phyloP scores from a whole-genome alignment of 176 grass and related monocot genomes.

The Oryza coarctata region DNA sequence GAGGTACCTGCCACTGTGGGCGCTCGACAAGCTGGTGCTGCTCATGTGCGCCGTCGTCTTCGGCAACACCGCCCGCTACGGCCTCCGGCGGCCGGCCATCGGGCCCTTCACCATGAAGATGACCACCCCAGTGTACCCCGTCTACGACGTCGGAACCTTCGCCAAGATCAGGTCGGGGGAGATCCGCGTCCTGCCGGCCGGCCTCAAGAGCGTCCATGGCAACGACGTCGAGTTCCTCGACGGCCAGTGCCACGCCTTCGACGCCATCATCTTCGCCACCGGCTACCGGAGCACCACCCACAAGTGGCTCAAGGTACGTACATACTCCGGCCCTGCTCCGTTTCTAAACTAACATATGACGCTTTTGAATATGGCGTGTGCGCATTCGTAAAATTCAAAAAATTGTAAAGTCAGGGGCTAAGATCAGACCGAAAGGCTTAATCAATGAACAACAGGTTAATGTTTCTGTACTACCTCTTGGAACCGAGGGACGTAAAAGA shows the following conservation, averaged over 20 bases:
- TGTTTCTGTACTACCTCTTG: no score
- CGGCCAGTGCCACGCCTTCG: constrained; percentile 50
- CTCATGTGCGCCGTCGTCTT: constrained; percentile 52
- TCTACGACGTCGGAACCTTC: constrained; percentile 63
- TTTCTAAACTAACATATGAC: no score
- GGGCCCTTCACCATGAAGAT: constrained; percentile 68
- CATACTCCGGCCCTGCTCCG: no score
- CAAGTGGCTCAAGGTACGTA: constrained; percentile 65
- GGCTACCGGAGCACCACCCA: constrained; percentile 60
- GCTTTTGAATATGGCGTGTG: no score
- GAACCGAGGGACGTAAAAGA: no score
- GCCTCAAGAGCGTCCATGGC: constrained; percentile 30
- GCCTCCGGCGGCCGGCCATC: constrained; percentile 49
- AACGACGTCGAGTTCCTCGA: constrained; percentile 56
- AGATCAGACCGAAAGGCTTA: no score
- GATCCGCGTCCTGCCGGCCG: constrained; percentile 43
- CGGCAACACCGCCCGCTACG: constrained; percentile 59
- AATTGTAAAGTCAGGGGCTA: no score
- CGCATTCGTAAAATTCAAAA: no score
- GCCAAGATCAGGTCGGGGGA: constrained; percentile 58
- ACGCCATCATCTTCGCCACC: constrained; percentile 75
- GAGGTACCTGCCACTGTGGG: constrained; percentile 37
- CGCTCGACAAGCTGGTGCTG: constrained; percentile 53
- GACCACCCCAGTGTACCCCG: constrained; percentile 39
- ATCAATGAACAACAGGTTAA: no score